Evolutionary conservation across 257 asterid genomes (phyloP).

Genomic region (Nicotiana undulata): DNA sequence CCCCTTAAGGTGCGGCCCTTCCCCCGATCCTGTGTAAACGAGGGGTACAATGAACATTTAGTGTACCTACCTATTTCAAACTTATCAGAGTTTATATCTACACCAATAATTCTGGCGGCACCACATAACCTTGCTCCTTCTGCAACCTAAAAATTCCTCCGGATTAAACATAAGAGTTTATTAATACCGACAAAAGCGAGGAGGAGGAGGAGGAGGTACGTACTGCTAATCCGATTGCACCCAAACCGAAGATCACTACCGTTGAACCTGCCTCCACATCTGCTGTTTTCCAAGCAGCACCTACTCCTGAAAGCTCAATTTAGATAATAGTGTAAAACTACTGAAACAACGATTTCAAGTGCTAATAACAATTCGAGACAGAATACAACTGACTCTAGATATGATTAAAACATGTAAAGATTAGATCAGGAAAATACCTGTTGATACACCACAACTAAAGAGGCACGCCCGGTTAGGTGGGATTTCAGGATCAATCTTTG

Average conservation of each 20-base stretch:
- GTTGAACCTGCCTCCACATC: slow-evolving; percentile 81
- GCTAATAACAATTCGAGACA: neutral
- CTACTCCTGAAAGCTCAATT: slow-evolving; percentile 51
- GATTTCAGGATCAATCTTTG: slow-evolving; percentile 45
- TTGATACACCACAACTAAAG: slow-evolving; percentile 83
- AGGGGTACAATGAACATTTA: neutral
- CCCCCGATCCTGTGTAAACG: too few species aligned
- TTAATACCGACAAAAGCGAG: neutral
- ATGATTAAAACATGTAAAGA: neutral
- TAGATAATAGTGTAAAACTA: neutral
- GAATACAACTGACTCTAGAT: neutral
- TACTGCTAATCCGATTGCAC: slow-evolving; percentile 88
- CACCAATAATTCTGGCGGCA: slow-evolving; percentile 59
- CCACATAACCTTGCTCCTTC: slow-evolving; percentile 82
- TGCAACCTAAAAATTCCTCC: slow-evolving; percentile 47
- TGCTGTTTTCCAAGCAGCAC: slow-evolving; percentile 85
- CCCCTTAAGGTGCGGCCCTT: too few species aligned
- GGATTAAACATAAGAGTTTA: neutral
- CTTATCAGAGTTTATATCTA: slow-evolving; percentile 64
- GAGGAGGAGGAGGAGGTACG: neutral
- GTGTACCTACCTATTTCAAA: slow-evolving; percentile 38
- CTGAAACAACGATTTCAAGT: neutral
- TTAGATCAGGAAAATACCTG: slow-evolving; percentile 38
- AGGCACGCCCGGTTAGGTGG: slow-evolving; percentile 86
- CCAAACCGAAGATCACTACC: slow-evolving; percentile 78